Conservation (phyloP, 257 asterid species). For the Euphrasia confusa region DNA sequence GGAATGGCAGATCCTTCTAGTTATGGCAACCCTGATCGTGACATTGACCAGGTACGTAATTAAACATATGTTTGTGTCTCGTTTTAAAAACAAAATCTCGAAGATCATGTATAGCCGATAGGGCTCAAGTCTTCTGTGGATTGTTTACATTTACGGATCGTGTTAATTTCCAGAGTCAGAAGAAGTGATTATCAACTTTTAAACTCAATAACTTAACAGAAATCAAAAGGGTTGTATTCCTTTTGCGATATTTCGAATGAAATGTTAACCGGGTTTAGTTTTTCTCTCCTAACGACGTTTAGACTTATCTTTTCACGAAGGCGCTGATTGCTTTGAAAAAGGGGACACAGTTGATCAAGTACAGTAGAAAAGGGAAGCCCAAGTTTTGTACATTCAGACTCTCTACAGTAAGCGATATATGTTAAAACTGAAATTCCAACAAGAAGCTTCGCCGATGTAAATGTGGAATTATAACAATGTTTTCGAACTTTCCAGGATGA, state of each 20-base stretch:
- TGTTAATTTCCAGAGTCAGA: not conserved
- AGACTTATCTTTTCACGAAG: slow-evolving; percentile 32
- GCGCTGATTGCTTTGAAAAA: slow-evolving; percentile 82
- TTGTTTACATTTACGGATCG: not conserved
- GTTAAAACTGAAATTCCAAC: not conserved
- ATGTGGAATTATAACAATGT: not conserved
- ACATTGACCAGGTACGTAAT: slow-evolving; percentile 62
- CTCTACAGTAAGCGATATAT: slow-evolving; percentile 62
- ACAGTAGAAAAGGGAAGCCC: slow-evolving; percentile 95
- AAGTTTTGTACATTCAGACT: slow-evolving; percentile 88
- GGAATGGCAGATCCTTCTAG: slow-evolving; percentile 99
- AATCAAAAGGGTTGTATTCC: no score
- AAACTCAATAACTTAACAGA: not conserved
- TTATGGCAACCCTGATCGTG: slow-evolving; percentile 81
- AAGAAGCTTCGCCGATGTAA: slow-evolving; percentile 5
- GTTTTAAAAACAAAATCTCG: not conserved
- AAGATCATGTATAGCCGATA: not conserved
- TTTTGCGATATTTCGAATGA: no score
- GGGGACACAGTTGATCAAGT: slow-evolving; percentile 91
- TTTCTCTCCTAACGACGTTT: no score
- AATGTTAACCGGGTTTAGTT: no score
- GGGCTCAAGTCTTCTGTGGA: not conserved
- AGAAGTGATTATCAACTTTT: no score
- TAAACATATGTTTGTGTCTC: not conserved
- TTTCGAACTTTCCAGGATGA: slow-evolving; percentile 62